Evolutionary conservation across 257 asterid genomes (phyloP).

Genomic region (Leonotis leonurus): DNA sequence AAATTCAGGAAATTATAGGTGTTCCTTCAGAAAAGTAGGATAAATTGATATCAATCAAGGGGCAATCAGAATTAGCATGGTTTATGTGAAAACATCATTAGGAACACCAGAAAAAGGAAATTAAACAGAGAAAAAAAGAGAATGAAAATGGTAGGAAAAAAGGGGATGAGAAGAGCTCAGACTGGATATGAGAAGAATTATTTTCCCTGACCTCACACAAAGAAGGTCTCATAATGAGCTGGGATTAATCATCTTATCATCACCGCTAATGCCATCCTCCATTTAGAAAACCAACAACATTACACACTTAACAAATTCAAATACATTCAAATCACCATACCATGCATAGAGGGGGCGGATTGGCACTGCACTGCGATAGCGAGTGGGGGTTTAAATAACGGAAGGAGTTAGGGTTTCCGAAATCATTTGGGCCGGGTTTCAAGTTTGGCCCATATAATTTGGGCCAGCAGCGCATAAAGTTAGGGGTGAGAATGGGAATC

Average conservation of each 20-base stretch:
- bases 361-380: too few relatives aligned
- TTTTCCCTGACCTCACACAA: slow-evolving; percentile 31
- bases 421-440: background rate
- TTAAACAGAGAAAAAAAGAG: background rate
- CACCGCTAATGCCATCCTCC: background rate
- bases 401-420: slow-evolving; percentile 2
- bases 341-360: too few relatives aligned
- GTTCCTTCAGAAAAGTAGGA: slow-evolving; percentile 14
- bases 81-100: slow-evolving; percentile 12
- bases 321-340: background rate
- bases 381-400: background rate
- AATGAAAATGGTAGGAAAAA: background rate
- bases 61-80: slow-evolving; percentile 27
- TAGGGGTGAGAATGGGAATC: too few relatives aligned
- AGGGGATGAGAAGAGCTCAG: slow-evolving; percentile 13
- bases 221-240: slow-evolving; percentile 37
- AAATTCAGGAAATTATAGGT: background rate
- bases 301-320: too few relatives aligned
- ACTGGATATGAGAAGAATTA: background rate
- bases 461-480: too few relatives aligned
- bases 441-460: too few relatives aligned
- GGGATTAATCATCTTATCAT: slow-evolving; percentile 28
- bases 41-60: slow-evolving; percentile 4
- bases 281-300: background rate
- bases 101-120: background rate